Evolutionary conservation across 164 flowering plant genomes (phyloP).

Genomic region (Stephania cephalantha): DNA sequence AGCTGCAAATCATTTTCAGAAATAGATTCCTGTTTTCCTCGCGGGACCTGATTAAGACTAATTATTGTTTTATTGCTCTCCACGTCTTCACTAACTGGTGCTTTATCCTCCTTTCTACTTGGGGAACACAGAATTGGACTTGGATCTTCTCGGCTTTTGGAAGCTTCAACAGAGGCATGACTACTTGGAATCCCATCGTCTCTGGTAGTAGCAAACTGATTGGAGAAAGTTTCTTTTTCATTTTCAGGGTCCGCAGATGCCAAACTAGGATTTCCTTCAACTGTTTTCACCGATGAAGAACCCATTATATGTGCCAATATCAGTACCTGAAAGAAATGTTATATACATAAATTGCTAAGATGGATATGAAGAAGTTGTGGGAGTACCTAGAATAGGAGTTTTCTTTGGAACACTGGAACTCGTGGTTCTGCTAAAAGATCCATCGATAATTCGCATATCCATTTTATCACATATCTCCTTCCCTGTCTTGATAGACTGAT

Average conservation of each 20-base stretch:
- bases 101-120: constrained; percentile 6
- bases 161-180: constrained; percentile 18
- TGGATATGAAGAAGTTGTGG: neutral
- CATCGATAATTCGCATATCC: constrained; percentile 5
- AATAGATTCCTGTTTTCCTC: constrained; percentile 33
- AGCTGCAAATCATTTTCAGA: constrained; percentile 47
- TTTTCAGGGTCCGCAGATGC: constrained; percentile 13
- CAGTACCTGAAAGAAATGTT: constrained; percentile 21
- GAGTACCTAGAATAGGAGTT: constrained; percentile 22
- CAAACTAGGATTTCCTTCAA: constrained; percentile 13
- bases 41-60: constrained; percentile 2
- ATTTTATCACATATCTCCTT: constrained; percentile 5
- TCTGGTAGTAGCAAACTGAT: constrained; percentile 14
- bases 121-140: constrained; percentile 4
- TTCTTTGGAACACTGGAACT: constrained; percentile 3
- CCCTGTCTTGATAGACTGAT: constrained; percentile 6
- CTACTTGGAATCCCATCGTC: constrained; percentile 16
- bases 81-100: constrained; percentile 19
- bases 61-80: constrained; percentile 11
- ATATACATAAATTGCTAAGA: constrained; percentile 3
- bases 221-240: constrained; percentile 13
- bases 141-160: constrained; percentile 5
- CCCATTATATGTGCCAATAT: constrained; percentile 3
- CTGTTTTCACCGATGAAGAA: constrained; percentile 13
- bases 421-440: constrained; percentile 5